These are phyloP conservation scores for Saturnispora saitoi DNA, from an alignment of 805 yeast species.

Conservation along the genomic window DNA sequence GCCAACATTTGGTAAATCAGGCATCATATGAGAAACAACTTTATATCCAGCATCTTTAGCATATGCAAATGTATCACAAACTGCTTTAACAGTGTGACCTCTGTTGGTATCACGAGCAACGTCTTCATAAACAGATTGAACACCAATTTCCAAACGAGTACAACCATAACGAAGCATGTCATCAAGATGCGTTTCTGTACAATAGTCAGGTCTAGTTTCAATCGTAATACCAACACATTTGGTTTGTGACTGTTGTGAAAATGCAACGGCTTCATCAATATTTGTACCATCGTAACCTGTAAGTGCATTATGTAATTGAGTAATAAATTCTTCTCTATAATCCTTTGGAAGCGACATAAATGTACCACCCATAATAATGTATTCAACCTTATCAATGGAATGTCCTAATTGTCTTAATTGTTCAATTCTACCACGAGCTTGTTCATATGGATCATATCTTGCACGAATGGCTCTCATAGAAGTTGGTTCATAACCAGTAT, in stretches of 20 bases:
- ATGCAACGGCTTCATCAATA: conserved; percentile 81
- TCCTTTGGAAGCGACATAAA: conserved; percentile 90
- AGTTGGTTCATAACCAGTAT: conserved; percentile 97
- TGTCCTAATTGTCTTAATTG: conserved; percentile 94
- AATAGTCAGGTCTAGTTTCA: conserved; percentile 97
- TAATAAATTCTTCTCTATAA: conserved; percentile 82
- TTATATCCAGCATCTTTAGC: conserved; percentile 99
- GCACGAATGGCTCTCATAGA: conserved; percentile 99
- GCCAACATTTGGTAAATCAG: conserved; percentile 96
- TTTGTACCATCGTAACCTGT: conserved; percentile 85
- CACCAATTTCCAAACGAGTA: conserved; percentile 94
- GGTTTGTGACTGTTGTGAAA: conserved; percentile 89
- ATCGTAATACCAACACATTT: conserved; percentile 98
- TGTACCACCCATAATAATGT: conserved; percentile 98
- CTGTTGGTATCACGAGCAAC: conserved; percentile 97
- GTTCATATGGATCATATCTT: conserved; percentile 96
- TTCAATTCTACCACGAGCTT: conserved; percentile 94
- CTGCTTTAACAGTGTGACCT: conserved; percentile 95
- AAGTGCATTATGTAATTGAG: conserved; percentile 87
- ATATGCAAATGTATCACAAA: conserved; percentile 87
- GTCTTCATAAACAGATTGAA: conserved; percentile 94
- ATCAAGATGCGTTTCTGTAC: conserved; percentile 89
- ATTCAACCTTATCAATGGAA: conserved; percentile 94
- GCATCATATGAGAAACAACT: conserved; percentile 99
- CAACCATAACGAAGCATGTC: conserved; percentile 97